Conservation (phyloP, 2,329 filamentous ascomycete species). For the Monosporascus sp. region DNA sequence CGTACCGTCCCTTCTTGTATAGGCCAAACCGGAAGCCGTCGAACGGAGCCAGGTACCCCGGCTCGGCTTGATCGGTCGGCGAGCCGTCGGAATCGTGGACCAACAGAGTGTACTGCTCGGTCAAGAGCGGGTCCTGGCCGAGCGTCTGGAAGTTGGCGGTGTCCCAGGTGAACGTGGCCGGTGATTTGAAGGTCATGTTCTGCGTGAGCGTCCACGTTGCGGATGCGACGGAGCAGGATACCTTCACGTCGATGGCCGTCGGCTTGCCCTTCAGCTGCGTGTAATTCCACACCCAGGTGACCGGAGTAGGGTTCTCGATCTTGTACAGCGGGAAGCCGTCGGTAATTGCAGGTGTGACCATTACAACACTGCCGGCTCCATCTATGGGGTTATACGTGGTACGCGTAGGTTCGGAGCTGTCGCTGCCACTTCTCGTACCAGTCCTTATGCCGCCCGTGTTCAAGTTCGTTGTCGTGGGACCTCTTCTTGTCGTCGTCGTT, state of each 20-base stretch:
- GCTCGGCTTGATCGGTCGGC: slow-evolving; percentile 43
- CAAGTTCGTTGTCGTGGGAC: slow-evolving; percentile 31
- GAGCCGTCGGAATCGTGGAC: slow-evolving; percentile 54
- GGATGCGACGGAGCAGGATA: slow-evolving; percentile 47
- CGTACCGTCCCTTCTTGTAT: slow-evolving; percentile 49
- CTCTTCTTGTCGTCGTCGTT: slow-evolving; percentile 5
- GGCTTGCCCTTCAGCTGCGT: slow-evolving; percentile 54
- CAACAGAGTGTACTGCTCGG: slow-evolving; percentile 55
- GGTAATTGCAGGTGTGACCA: slow-evolving; percentile 46
- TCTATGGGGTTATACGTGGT: slow-evolving; percentile 41
- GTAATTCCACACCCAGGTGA: slow-evolving; percentile 63
- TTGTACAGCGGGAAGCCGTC: slow-evolving; percentile 49
- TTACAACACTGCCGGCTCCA: slow-evolving; percentile 45
- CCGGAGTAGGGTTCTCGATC: slow-evolving; percentile 45
- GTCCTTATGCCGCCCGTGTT: slow-evolving; percentile 34
- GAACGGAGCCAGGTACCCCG: slow-evolving; percentile 51
- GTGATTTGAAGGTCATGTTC: slow-evolving; percentile 55
- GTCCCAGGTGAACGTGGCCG: slow-evolving; percentile 53
- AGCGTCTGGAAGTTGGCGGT: slow-evolving; percentile 44
- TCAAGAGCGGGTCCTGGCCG: slow-evolving; percentile 42
- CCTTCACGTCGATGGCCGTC: slow-evolving; percentile 54
- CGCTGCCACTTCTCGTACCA: slow-evolving; percentile 21
- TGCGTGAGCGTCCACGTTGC: slow-evolving; percentile 56
- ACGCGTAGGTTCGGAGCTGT: slow-evolving; percentile 22
- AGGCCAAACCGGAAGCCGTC: slow-evolving; percentile 51